Evolutionary conservation across 768 basidiomycete genomes (phyloP).

Genomic region (Tylopilus plumbeoviolaceoides): DNA sequence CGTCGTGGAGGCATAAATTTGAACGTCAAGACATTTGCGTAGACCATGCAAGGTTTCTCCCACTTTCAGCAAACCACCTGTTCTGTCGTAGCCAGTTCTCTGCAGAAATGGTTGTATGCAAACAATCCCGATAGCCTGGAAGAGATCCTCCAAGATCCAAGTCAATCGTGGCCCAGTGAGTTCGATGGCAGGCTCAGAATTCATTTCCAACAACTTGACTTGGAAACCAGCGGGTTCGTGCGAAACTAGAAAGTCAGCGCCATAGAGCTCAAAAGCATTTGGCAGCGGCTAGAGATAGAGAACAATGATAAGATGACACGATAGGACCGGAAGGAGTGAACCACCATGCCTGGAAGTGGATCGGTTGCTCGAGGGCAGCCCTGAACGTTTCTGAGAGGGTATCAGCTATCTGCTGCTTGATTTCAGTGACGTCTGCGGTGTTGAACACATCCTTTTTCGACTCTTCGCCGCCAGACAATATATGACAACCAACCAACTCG

Average conservation of each 20-base stretch:
- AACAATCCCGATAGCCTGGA: slow-evolving; percentile 61
- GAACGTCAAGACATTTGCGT: slow-evolving; percentile 63
- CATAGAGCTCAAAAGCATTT: slow-evolving; percentile 94
- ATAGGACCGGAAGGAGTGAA: not conserved
- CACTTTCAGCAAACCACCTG: slow-evolving; percentile 39
- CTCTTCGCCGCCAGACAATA: slow-evolving; percentile 36
- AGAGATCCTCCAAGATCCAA: slow-evolving; percentile 80
- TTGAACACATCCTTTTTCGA: slow-evolving; percentile 22
- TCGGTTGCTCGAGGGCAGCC: slow-evolving; percentile 76
- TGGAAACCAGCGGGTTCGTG: slow-evolving; percentile 41
- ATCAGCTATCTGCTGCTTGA: slow-evolving; percentile 59
- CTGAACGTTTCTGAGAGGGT: slow-evolving; percentile 78
- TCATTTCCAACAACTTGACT: slow-evolving; percentile 83
- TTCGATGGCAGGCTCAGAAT: slow-evolving; percentile 95
- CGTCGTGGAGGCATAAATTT: slow-evolving; percentile 36
- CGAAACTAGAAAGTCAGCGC: slow-evolving; percentile 85
- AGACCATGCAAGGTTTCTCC: slow-evolving; percentile 53
- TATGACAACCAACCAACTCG: slow-evolving; percentile 67
- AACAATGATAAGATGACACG: not conserved
- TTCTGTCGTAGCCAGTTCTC: slow-evolving; percentile 1
- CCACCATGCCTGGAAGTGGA: slow-evolving; percentile 74
- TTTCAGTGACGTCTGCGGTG: slow-evolving; percentile 39
- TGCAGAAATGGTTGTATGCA: slow-evolving; percentile 63
- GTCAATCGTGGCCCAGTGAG: slow-evolving; percentile 80
- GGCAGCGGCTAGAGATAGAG: slow-evolving; percentile 57